Conservation (phyloP, 192 early-diverging fungal genomes). For the Entomortierella chlamydospora region DNA sequence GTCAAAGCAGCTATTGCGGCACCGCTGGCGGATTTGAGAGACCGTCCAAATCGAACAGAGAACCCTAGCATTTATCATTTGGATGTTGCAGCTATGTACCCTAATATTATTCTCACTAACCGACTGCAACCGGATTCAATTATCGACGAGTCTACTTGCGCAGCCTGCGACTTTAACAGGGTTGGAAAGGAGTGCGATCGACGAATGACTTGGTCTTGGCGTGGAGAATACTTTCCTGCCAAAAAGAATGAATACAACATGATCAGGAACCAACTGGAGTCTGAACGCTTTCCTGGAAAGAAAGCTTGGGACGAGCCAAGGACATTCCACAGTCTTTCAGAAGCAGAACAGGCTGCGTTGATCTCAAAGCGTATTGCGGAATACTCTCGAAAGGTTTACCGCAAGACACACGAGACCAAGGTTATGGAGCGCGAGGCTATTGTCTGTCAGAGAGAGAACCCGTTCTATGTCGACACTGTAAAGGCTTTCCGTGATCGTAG, state of each 20-base stretch:
- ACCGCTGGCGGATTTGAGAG: constrained; percentile 79
- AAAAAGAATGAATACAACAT: constrained; percentile 87
- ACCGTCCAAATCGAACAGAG: constrained; percentile 80
- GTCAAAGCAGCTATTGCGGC: constrained; percentile 71
- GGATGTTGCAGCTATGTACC: constrained; percentile 99
- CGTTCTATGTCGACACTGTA: constrained; percentile 98
- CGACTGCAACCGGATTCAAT: constrained; percentile 98
- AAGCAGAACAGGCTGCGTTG: constrained; percentile 74
- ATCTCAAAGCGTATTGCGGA: constrained; percentile 86
- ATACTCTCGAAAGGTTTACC: constrained; percentile 91
- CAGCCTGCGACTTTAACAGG: constrained; percentile 92
- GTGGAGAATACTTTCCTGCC: constrained; percentile 95
- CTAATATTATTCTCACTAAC: constrained; percentile 99
- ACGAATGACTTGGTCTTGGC: constrained; percentile 97
- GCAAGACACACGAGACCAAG: constrained; percentile 83
- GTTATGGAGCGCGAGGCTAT: constrained; percentile 87
- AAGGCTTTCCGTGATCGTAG: constrained; percentile 95
- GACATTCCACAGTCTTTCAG: constrained; percentile 75
- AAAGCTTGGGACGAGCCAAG: constrained; percentile 62
- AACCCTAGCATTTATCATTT: constrained; percentile 95
- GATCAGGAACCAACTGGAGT: constrained; percentile 87
- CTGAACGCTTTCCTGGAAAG: constrained; percentile 82
- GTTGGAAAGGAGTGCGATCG: constrained; percentile 91
- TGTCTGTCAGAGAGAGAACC: constrained; percentile 97
- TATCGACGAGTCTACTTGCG: constrained; percentile 87